A percentile compares a stretch with the other conserved stretches of the same genome.
phyloP scores from a whole-genome alignment of 2,329 filamentous ascomycete genomes.

The Aspergillus sergii region DNA sequence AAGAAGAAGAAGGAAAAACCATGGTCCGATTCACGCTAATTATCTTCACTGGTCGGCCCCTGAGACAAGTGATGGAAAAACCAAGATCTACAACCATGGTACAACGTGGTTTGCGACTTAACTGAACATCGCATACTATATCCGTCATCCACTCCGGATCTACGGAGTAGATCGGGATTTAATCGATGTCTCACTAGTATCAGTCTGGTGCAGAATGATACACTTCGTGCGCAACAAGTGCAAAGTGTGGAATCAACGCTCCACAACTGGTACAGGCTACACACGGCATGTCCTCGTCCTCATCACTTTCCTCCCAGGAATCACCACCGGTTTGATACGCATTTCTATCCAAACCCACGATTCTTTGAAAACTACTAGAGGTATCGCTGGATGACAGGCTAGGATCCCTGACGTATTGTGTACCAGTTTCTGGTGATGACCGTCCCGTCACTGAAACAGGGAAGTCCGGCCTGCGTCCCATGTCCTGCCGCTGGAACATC shows the following conservation, averaged over 20 bases:
- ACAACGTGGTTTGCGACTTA: not conserved
- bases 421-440: not conserved
- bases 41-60: not conserved
- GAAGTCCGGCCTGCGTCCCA: conserved; percentile 65
- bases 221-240: conserved; percentile 51
- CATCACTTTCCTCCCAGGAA: conserved; percentile 39
- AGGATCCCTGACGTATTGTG: not conserved
- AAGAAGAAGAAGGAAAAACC: not conserved
- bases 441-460: conserved; percentile 13
- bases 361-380: not conserved
- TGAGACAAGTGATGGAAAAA: not conserved
- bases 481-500: conserved; percentile 80
- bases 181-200: not conserved
- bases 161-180: not conserved
- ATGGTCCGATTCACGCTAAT: too few species aligned
- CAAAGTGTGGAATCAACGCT: conserved; percentile 52
- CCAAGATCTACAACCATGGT: not conserved
- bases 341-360: not conserved
- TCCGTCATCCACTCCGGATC: not conserved
- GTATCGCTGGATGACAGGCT: not conserved
- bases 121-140: too few species aligned
- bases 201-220: conserved; percentile 46
- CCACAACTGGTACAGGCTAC: conserved; percentile 48
- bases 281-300: conserved; percentile 30
- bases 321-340: conserved; percentile 22